These are phyloP conservation scores for Apiosordaria backusii DNA, from an alignment of 495 filamentous ascomycete species.

Conservation along the genomic window DNA sequence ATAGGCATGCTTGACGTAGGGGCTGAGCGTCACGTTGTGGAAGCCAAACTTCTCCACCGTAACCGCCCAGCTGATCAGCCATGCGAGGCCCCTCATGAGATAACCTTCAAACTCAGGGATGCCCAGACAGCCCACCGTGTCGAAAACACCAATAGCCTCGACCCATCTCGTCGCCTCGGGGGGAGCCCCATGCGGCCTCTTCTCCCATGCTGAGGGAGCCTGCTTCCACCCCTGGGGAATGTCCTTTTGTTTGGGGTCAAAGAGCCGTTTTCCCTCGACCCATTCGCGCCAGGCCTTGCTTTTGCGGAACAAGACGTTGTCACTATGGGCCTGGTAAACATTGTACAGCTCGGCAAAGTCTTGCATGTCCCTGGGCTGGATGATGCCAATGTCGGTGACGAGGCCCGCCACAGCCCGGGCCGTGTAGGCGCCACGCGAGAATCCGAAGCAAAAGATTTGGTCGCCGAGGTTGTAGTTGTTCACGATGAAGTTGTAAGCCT, in stretches of 20 bases:
- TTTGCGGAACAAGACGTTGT: neutral
- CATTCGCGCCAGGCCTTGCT: constrained; percentile 2
- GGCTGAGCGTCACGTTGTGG: constrained; percentile 9
- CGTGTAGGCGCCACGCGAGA: constrained; percentile 64
- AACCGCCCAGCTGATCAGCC: constrained; percentile 18
- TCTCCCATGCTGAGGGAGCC: constrained; percentile 4
- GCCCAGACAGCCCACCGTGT: constrained; percentile 1
- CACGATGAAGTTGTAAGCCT: constrained; percentile 58
- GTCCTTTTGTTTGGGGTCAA: neutral
- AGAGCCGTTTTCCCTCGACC: neutral
- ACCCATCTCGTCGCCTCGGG: constrained; percentile 12
- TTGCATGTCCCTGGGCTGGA: constrained; percentile 35
- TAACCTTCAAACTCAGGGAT: constrained; percentile 19
- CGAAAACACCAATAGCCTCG: neutral
- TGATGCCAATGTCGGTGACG: constrained; percentile 32
- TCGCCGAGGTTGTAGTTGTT: constrained; percentile 58
- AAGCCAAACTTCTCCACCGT: constrained; percentile 18
- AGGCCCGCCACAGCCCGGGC: constrained; percentile 55
- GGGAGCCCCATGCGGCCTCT: constrained; percentile 8
- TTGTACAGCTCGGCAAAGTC: constrained; percentile 1
- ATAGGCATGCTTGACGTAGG: constrained; percentile 32
- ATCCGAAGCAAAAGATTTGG: constrained; percentile 61
- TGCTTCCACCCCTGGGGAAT: constrained; percentile 14
- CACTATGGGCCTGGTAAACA: neutral
- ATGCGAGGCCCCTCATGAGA: neutral